phyloP scores from a whole-genome alignment of 2,329 filamentous ascomycete genomes.

The Chalara sp. region DNA sequence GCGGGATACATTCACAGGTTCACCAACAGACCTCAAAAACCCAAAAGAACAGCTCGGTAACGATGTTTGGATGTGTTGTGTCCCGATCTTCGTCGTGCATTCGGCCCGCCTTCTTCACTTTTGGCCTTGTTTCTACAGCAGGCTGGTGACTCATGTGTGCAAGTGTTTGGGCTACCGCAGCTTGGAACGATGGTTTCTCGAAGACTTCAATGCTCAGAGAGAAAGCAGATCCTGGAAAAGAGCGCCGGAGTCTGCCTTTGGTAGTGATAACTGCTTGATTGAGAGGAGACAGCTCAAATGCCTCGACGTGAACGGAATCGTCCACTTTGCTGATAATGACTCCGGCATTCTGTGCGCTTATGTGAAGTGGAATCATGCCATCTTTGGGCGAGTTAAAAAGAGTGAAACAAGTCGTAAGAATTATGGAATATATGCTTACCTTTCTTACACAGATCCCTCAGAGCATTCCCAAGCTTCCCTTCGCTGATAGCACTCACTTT shows the following conservation, averaged over 20 bases:
- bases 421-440: too few species aligned
- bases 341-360: constrained; percentile 39
- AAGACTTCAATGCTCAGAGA: constrained; percentile 22
- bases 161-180: neutral
- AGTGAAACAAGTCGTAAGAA: too few species aligned
- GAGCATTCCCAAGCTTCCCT: constrained; percentile 1
- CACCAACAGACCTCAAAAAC: too few species aligned
- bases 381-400: too few species aligned
- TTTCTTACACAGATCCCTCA: neutral
- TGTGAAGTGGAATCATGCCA: too few species aligned
- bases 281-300: too few species aligned
- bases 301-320: constrained; percentile 25
- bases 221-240: constrained; percentile 37
- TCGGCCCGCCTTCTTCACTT: too few species aligned
- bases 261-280: constrained; percentile 31
- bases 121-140: too few species aligned
- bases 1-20: too few species aligned
- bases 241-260: constrained; percentile 33
- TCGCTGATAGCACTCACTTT: constrained; percentile 8
- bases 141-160: neutral
- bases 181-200: constrained; percentile 8
- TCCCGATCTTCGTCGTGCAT: too few species aligned
- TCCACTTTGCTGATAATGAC: constrained; percentile 31
- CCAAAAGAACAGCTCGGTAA: too few species aligned
- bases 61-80: too few species aligned